A percentile compares a stretch with the other conserved stretches of the same genome.
phyloP scores from a whole-genome alignment of 371 early-diverging fungal genomes.

The Mucor indicus region DNA sequence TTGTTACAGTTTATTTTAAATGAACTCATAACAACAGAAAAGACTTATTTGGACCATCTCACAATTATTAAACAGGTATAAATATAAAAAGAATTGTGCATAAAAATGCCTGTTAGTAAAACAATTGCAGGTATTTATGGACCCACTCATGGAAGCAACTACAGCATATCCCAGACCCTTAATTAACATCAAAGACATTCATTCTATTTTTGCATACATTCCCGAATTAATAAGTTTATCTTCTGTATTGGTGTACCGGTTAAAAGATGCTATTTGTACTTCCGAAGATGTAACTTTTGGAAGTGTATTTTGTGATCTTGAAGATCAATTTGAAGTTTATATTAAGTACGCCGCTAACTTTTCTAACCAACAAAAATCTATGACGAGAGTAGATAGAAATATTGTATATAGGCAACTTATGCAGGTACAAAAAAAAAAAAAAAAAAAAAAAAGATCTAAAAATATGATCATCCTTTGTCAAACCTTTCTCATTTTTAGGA shows the following conservation, averaged over 20 bases:
- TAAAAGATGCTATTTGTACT: constrained; percentile 23
- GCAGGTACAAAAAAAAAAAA: constrained; percentile 23
- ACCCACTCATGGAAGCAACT: constrained; percentile 41
- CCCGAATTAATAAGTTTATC: constrained; percentile 42
- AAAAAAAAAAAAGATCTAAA: too few relatives aligned
- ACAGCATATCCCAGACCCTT: constrained; percentile 31
- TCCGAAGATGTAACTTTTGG: constrained; percentile 26
- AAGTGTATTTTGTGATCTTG: constrained; percentile 39
- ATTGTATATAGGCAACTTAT: constrained; percentile 35
- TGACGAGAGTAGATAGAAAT: constrained; percentile 25
- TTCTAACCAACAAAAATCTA: constrained; percentile 28
- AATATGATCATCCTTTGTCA: too few relatives aligned
- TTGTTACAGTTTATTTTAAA: constrained; percentile 37
- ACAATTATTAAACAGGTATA: constrained; percentile 43
- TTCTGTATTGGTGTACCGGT: constrained; percentile 23
- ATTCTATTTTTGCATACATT: constrained; percentile 43
- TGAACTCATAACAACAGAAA: constrained; percentile 47
- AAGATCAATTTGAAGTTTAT: constrained; percentile 39
- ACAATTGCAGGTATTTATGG: constrained; percentile 49
- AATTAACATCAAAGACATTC: constrained; percentile 34
- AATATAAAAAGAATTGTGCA: constrained; percentile 2
- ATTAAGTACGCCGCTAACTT: constrained; percentile 43
- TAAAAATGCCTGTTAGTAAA: neutral
- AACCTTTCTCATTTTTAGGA: constrained; percentile 15
- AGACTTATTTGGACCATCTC: constrained; percentile 44